Evolutionary conservation across 2,329 filamentous ascomycete genomes (phyloP).

Genomic region (Verticillium nonalfalfae): DNA sequence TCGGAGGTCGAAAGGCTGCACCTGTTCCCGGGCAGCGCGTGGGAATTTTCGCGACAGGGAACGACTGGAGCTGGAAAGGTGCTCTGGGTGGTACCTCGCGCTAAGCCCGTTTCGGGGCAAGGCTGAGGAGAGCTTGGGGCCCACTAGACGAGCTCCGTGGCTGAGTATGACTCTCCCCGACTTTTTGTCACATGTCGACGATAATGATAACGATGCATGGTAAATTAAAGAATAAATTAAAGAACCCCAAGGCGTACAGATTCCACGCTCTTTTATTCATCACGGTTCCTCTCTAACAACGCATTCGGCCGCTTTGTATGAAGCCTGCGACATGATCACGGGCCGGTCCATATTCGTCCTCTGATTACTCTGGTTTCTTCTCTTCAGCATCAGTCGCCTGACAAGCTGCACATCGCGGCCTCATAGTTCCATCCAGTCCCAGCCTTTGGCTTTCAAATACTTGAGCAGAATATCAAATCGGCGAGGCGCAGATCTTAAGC

Average conservation of each 20-base stretch:
- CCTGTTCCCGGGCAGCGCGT: slow-evolving; percentile 16
- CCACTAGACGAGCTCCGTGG: background rate
- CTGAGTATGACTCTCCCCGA: background rate
- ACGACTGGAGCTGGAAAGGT: background rate
- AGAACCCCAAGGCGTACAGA: background rate
- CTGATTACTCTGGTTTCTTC: no score
- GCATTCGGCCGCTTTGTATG: no score
- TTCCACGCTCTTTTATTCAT: background rate
- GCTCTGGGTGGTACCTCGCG: slow-evolving; percentile 8
- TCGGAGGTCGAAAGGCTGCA: slow-evolving; percentile 20
- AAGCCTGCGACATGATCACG: no score
- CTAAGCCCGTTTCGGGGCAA: slow-evolving; percentile 26
- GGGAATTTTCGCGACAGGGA: slow-evolving; percentile 26
- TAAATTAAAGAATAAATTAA: no score
- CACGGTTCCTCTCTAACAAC: background rate
- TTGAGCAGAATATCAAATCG: background rate
- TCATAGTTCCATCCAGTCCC: no score
- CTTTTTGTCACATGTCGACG: background rate
- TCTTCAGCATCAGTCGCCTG: no score
- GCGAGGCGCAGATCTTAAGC: slow-evolving; percentile 2
- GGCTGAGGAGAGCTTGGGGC: slow-evolving; percentile 15
- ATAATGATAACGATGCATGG: background rate
- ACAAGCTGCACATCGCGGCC: no score
- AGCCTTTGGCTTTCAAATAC: no score
- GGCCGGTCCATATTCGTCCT: no score